Evolutionary conservation across 495 filamentous ascomycete genomes (phyloP), one percentile per base, ranked within the genome.

Genomic region (Lichenothelia convexa): DNA sequence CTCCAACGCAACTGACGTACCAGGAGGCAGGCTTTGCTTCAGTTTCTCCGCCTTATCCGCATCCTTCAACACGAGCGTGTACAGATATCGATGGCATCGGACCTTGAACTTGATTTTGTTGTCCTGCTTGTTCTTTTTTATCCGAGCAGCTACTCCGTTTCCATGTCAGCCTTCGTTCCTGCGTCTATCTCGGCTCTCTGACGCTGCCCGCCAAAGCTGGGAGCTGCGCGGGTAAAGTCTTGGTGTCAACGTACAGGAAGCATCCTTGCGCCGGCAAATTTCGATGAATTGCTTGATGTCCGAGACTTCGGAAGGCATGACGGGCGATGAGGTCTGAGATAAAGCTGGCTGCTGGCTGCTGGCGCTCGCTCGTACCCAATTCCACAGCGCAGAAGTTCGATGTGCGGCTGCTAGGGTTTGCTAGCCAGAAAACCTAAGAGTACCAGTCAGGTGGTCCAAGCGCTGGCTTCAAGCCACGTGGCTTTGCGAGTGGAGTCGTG

Each of bases 271-370:
- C 64, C 86, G 76, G 79, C 82, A 93, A 70, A 95, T 87, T 80
- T 99, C 91, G 65, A 99, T 91, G 78, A 99, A 99, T 70, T 93
- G 66, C 82, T 95, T 99, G 78, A 99, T 94, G 55, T 95, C 91
- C 55, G 77, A 79, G 62, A 95, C 75, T 85, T 95, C 86, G 54
- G 74, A 71, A 77, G 89, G 89, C 89, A 99, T 99, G 46, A 35
- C 73, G 68, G 58, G 47, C 50, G 53, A 42, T n/a, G n/a, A n/a
- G n/a, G n/a, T n/a, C n/a, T n/a, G n/a, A 47, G 38, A 34, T 37
- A 27, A 39, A 38, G 15, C 18, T 18, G 32, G 30, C 30, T 38
- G 40, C n/a, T n/a, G n/a, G n/a, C n/a, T n/a, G n/a, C n/a, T n/a
- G n/a, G n/a, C n/a, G n/a, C n/a, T n/a, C n/a, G n/a, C n/a, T n/a